Evolutionary conservation across 371 early-diverging fungal genomes (phyloP).

Genomic region (Dentiscutata heterogama): DNA sequence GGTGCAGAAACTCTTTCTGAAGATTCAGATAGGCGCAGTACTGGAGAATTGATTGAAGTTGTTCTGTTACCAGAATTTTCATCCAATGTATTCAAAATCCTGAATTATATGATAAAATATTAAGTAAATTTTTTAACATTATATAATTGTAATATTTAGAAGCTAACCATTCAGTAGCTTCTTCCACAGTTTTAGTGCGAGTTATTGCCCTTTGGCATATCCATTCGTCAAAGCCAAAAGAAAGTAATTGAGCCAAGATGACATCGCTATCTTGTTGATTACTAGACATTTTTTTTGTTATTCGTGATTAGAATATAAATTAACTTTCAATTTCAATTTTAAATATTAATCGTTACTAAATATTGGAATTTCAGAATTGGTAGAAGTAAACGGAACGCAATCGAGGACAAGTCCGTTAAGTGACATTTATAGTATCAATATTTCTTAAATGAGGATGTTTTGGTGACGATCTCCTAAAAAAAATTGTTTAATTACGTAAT

Average conservation of each 20-base stretch:
- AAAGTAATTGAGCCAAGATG: conserved; percentile 16
- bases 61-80: neutral
- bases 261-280: neutral
- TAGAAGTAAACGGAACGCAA: no score
- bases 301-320: no score
- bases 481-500: no score
- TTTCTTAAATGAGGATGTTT: no score
- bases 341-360: no score
- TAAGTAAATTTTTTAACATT: no score
- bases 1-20: neutral
- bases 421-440: no score
- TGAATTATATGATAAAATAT: neutral
- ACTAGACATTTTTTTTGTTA: neutral
- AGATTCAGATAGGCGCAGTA: neutral
- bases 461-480: no score
- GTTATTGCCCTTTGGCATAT: neutral
- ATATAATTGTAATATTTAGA: neutral
- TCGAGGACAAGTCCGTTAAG: no score
- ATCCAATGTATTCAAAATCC: conserved; percentile 2
- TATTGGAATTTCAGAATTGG: no score
- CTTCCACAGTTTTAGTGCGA: neutral
- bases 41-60: neutral
- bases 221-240: conserved; percentile 17
- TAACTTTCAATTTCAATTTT: no score
- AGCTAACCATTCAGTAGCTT: neutral